Base-by-base conservation (phyloP, 1,284 basidiomycete genomes). In the Ceratobasidium sp. region DNA sequence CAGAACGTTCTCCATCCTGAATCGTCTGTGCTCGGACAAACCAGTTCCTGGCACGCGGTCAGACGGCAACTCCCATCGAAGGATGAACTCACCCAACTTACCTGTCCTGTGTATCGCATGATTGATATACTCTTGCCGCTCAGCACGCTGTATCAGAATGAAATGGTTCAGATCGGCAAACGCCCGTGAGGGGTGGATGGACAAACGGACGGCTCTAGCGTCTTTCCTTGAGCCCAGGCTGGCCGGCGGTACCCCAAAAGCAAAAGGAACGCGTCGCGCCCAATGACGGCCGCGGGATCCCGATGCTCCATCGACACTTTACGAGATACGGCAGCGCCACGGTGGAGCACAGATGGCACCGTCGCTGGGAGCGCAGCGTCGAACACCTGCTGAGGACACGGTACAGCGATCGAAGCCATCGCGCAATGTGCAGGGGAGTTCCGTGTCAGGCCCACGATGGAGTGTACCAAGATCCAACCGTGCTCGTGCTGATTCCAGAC, bases 401-500 rank as follows among this genome's bases (percentile, higher is more conserved):
- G 52, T 44, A 26, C 32, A 38, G 57, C 57, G 63, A 69, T 69
- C 64, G 64, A 69, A 69, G 64, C 64, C 2, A 69, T 69, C 64
- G 64, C 26, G 49, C 47, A 32, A 43, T 38, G 35, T 38, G 35
- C 26, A 18, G 64, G 64, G 30, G n/a, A 69, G 38, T 28, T 69
- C 64, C 64, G 38, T 41, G 52, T 23, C 41, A n/a, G 14, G 49
- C 63, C 32, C 57, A 38, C 38, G 57, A 59, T 59, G 57, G 57
- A 59, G 38, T 32, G 28, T 69, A 69, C 64, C 64, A 41, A 69
- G 64, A 69, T 69, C 52, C 52, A 52, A 28, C 18, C 41, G 38
- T 38, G 52, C 52, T 21, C 41, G 38, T n/a, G 38, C 64, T 26
- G 32, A 11, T 69, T 69, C 38, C 44, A 55, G 64, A 41, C 35